Conservation (phyloP, 23 red algal genomes). For the Agarophyton chilense region DNA sequence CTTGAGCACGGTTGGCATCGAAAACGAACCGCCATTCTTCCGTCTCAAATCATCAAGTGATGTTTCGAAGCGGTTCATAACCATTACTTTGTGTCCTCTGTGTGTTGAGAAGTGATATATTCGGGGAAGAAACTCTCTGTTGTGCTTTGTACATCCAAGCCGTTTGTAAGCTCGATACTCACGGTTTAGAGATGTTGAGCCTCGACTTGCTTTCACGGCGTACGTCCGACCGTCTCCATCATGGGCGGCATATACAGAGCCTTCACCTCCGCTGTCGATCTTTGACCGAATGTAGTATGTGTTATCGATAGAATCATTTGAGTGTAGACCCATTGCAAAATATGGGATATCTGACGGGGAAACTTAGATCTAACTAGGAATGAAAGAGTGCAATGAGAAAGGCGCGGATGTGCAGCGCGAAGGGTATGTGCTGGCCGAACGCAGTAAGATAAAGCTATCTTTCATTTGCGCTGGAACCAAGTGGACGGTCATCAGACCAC, state of each 20-base stretch:
- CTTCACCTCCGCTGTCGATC: conserved; percentile 6
- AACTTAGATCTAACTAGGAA: background rate
- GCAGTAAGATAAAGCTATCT: too few relatives aligned
- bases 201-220: background rate
- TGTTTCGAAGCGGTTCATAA: conserved; percentile 10
- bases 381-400: too few relatives aligned
- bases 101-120: conserved; percentile 8
- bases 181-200: background rate
- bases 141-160: background rate
- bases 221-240: background rate
- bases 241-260: background rate
- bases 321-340: background rate
- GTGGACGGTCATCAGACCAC: background rate
- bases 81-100: background rate
- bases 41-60: background rate
- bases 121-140: background rate
- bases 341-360: too few relatives aligned
- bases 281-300: background rate
- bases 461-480: background rate
- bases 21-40: background rate
- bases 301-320: background rate
- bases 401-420: too few relatives aligned
- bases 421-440: too few relatives aligned
- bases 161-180: conserved; percentile 11
- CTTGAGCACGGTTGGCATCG: conserved; percentile 22